phyloP scores from a whole-genome alignment of 306 rosid genomes.

The cucumber (Cucumis sativus) region Cucumber_9930_V3 NC_026657.2:7129501-7130000 shows the following conservation, averaged over 20 bases:
- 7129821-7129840: conserved; percentile 27
- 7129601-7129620: conserved; percentile 29
- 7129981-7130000: conserved; percentile 23
- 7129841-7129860: conserved; percentile 16
- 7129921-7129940: conserved; percentile 18
- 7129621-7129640: conserved; percentile 36
- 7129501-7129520: conserved; percentile 29
- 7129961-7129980: conserved; percentile 20
- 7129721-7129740: conserved; percentile 42
- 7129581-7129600: conserved; percentile 10
- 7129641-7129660: conserved; percentile 26
- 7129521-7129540: conserved; percentile 1
- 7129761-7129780: conserved; percentile 22
- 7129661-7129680: conserved; percentile 20
- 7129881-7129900: conserved; percentile 19
- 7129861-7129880: conserved; percentile 10
- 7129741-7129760: conserved; percentile 27
- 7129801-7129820: conserved; percentile 45
- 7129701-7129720: conserved; percentile 47
- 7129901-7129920: conserved; percentile 12
- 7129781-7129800: conserved; percentile 31
- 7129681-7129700: conserved; percentile 36
- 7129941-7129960: conserved; percentile 28
- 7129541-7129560: conserved; percentile 22
- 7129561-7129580: conserved; percentile 28